These are phyloP conservation scores for Moringa oleifera DNA, from an alignment of 345 rosid species.

Conservation along the genomic window DNA sequence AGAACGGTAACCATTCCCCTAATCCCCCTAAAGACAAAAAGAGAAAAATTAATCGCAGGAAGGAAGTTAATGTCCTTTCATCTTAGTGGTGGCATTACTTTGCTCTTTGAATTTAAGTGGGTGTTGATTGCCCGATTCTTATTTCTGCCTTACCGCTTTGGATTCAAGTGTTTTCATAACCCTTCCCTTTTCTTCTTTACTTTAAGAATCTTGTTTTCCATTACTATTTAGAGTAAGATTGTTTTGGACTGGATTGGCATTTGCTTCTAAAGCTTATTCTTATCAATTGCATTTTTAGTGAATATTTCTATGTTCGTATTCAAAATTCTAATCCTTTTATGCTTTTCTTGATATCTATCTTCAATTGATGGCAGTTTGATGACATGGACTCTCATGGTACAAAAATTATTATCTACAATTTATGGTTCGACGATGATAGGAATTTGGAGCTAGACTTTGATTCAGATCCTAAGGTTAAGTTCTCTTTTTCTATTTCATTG, in stretches of 20 bases:
- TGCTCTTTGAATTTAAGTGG: too few relatives aligned
- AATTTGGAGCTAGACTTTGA: conserved; percentile 75
- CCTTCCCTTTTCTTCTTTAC: too few relatives aligned
- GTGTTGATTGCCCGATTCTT: too few relatives aligned
- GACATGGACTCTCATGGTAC: conserved; percentile 82
- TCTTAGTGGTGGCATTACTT: too few relatives aligned
- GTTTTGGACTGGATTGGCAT: neutral
- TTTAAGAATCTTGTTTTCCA: neutral
- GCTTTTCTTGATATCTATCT: conserved; percentile 13
- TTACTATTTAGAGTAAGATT: neutral
- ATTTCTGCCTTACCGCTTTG: too few relatives aligned
- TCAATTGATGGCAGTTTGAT: conserved; percentile 57
- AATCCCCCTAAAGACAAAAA: too few relatives aligned
- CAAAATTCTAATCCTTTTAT: neutral
- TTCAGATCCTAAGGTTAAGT: conserved; percentile 54
- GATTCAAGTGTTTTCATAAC: too few relatives aligned
- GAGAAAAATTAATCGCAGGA: too few relatives aligned
- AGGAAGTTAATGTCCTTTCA: too few relatives aligned
- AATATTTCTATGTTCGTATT: neutral
- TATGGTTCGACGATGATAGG: conserved; percentile 70
- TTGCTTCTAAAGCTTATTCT: too few relatives aligned
- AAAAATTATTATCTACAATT: conserved; percentile 75
- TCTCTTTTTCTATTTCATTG: conserved; percentile 12
- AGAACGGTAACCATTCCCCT: too few relatives aligned
- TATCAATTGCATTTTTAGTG: too few relatives aligned